These are phyloP conservation scores for Fusarium proliferatum DNA, from an alignment of 2,329 filamentous ascomycete species.

Conservation along the genomic window DNA sequence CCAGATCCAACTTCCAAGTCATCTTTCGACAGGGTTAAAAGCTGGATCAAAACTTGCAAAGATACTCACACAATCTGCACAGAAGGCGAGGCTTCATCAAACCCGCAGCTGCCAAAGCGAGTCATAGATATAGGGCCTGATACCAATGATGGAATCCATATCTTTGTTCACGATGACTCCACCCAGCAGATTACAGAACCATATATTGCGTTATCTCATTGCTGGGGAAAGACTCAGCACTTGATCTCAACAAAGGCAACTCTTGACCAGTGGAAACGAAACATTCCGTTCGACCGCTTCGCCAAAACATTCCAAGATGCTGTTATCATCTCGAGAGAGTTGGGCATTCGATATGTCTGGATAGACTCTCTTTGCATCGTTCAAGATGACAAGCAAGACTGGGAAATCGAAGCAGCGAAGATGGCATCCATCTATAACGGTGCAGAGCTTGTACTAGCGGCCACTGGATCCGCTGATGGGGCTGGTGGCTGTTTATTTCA, in stretches of 20 bases:
- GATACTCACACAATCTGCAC: slow-evolving; percentile 20
- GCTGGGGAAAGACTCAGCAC: slow-evolving; percentile 34
- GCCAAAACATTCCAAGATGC: slow-evolving; percentile 39
- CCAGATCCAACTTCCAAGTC: slow-evolving; percentile 17
- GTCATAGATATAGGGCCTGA: slow-evolving; percentile 33
- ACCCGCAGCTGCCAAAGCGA: slow-evolving; percentile 29
- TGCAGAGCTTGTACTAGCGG: slow-evolving; percentile 41
- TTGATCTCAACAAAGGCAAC: slow-evolving; percentile 21
- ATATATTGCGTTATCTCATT: slow-evolving; percentile 41
- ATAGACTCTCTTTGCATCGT: slow-evolving; percentile 46
- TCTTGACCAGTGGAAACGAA: slow-evolving; percentile 28
- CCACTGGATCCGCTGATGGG: slow-evolving; percentile 34
- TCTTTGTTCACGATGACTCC: slow-evolving; percentile 27
- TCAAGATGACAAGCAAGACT: slow-evolving; percentile 42
- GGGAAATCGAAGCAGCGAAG: slow-evolving; percentile 43
- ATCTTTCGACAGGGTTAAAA: slow-evolving; percentile 26
- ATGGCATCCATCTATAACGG: slow-evolving; percentile 45
- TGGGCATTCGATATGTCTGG: slow-evolving; percentile 42
- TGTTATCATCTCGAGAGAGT: slow-evolving; percentile 23
- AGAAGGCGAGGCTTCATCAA: slow-evolving; percentile 15
- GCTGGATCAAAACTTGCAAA: slow-evolving; percentile 34
- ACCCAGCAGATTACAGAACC: slow-evolving; percentile 1
- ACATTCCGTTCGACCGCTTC: slow-evolving; percentile 29
- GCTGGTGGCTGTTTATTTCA: slow-evolving; percentile 37
- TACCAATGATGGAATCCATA: slow-evolving; percentile 30